Conservation (phyloP, 73 alveolate species). For the Tetrahymena borealis region DNA sequence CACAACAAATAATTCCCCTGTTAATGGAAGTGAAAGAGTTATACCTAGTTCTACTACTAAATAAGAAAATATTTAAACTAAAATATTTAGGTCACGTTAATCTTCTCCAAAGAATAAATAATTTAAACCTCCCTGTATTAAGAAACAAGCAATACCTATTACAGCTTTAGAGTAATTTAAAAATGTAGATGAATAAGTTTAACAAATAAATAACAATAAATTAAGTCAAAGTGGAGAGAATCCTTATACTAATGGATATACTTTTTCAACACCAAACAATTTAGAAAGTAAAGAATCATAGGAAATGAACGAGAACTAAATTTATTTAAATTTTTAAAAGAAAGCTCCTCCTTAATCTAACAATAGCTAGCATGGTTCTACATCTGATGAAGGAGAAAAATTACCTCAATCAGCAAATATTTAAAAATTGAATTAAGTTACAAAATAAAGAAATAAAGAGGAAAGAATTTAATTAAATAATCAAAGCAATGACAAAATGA, state of each 20-base stretch:
- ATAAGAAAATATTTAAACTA: neutral
- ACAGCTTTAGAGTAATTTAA: neutral
- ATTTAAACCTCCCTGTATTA: neutral
- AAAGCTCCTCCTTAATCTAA: neutral
- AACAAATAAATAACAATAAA: neutral
- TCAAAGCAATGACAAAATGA: neutral
- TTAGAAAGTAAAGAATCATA: neutral
- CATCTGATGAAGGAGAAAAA: neutral
- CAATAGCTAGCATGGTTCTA: neutral
- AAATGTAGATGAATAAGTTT: neutral
- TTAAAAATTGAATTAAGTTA: neutral
- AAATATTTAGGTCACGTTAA: neutral
- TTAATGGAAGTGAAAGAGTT: neutral
- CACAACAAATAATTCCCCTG: neutral
- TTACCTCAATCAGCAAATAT: neutral
- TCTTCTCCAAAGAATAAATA: neutral
- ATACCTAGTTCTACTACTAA: neutral
- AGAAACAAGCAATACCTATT: neutral
- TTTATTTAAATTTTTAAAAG: neutral
- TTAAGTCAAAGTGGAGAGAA: neutral
- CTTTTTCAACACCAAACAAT: neutral
- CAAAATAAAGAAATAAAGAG: neutral
- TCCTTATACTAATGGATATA: neutral
- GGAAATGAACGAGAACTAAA: neutral
- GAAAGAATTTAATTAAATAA: neutral